Conservation (phyloP, 1,284 basidiomycete genomes). For the Tilletiaria anomala region DNA sequence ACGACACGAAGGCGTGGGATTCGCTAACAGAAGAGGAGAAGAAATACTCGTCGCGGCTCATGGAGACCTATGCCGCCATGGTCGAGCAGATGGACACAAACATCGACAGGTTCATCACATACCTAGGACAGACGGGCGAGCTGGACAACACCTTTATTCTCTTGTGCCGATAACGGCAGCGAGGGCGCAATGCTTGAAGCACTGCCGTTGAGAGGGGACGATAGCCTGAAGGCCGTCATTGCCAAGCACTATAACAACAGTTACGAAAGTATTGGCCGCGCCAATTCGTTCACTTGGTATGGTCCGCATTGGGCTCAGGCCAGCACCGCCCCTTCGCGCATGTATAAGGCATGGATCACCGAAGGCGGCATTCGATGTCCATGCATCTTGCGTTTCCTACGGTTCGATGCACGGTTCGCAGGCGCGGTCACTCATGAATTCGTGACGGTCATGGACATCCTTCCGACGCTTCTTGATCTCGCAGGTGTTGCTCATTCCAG, state of each 20-base stretch:
- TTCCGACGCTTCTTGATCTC: constrained; percentile 36
- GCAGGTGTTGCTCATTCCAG: constrained; percentile 12
- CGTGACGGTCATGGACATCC: constrained; percentile 38
- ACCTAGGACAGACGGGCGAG: constrained; percentile 14
- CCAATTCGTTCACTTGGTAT: constrained; percentile 23
- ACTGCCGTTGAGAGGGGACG: constrained; percentile 15
- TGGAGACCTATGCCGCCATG: constrained; percentile 40
- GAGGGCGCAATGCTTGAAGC: constrained; percentile 31
- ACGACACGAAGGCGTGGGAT: constrained; percentile 15
- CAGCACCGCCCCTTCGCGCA: constrained; percentile 26
- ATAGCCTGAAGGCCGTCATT: constrained; percentile 10
- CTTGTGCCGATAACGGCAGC: constrained; percentile 38
- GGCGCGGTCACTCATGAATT: constrained; percentile 9
- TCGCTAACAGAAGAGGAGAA: constrained; percentile 18
- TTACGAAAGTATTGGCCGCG: constrained; percentile 21
- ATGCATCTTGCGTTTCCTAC: constrained; percentile 12
- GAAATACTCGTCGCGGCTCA: constrained; percentile 13
- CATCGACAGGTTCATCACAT: constrained; percentile 24
- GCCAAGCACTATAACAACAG: constrained; percentile 18
- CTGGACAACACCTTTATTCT: constrained; percentile 37
- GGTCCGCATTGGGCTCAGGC: constrained; percentile 32
- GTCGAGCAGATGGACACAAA: constrained; percentile 35
- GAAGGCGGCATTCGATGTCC: constrained; percentile 36
- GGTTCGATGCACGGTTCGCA: neutral
- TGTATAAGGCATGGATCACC: constrained; percentile 32